These are phyloP conservation scores for Begonia masoniana DNA, from an alignment of 306 rosid genomes.

Conservation along the genomic window DNA sequence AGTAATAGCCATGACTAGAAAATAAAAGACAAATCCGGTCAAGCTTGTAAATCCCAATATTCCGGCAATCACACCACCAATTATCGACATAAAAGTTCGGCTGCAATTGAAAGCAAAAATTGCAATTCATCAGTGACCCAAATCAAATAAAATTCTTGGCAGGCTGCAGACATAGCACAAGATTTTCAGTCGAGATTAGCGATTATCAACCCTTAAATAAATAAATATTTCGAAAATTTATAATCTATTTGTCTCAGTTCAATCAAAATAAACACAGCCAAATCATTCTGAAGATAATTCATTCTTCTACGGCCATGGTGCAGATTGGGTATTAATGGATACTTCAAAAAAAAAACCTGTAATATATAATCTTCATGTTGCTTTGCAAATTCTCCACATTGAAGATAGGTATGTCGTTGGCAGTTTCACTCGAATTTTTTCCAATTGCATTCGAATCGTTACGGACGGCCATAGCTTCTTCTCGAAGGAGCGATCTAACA, in stretches of 20 bases:
- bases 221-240: too few relatives aligned
- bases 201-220: too few relatives aligned
- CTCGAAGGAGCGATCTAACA: conserved; percentile 5
- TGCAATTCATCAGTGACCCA: not conserved
- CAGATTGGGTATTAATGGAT: not conserved
- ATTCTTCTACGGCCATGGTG: not conserved
- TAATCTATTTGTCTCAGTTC: too few relatives aligned
- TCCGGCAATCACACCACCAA: conserved; percentile 95
- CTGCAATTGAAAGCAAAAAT: conserved; percentile 29
- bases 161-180: too few relatives aligned
- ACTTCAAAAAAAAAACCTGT: conserved; percentile 54
- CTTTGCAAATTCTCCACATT: conserved; percentile 86
- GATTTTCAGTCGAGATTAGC: too few relatives aligned
- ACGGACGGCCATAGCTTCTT: conserved; percentile 53
- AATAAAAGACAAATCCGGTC: conserved; percentile 64
- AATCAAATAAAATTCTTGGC: too few relatives aligned
- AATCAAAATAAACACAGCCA: too few relatives aligned
- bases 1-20: conserved; percentile 67
- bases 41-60: conserved; percentile 76
- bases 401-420: conserved; percentile 47
- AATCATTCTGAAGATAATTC: not conserved
- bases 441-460: conserved; percentile 36
- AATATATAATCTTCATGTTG: conserved; percentile 68
- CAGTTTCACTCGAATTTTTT: conserved; percentile 53
- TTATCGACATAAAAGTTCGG: conserved; percentile 90